A percentile compares a stretch with the other conserved stretches of the same genome.
Evolutionary conservation across 1,284 basidiomycete genomes (phyloP).

Genomic region (Polyporus tsugae): DNA sequence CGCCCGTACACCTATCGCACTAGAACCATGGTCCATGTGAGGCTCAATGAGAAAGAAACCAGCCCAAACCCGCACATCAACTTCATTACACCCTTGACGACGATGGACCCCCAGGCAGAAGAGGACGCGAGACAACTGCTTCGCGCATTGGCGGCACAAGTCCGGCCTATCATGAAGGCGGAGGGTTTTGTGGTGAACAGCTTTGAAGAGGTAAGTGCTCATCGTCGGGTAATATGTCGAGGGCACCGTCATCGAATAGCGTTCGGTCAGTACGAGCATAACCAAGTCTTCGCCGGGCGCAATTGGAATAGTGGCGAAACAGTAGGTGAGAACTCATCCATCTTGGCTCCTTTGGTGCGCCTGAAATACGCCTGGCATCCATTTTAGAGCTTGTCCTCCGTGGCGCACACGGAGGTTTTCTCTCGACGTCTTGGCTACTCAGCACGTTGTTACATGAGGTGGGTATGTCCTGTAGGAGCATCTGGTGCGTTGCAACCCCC

Average conservation of each 20-base stretch:
- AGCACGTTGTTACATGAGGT: conserved; percentile 87
- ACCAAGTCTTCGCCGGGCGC: conserved; percentile 77
- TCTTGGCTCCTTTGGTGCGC: background rate
- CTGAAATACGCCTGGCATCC: background rate
- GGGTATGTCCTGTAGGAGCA: conserved; percentile 25
- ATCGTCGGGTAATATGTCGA: background rate
- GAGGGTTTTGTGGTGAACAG: conserved; percentile 80
- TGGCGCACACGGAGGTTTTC: conserved; percentile 63
- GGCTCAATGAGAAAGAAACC: conserved; percentile 71
- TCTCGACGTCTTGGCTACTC: conserved; percentile 72
- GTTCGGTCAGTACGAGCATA: conserved; percentile 70
- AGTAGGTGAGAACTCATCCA: conserved; percentile 58
- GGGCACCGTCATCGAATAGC: background rate
- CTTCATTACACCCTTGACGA: conserved; percentile 72
- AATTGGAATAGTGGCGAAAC: conserved; percentile 86
- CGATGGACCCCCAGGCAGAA: conserved; percentile 47
- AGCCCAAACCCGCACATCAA: conserved; percentile 82
- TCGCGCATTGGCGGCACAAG: conserved; percentile 80
- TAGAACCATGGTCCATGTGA: conserved; percentile 69
- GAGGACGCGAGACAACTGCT: conserved; percentile 73
- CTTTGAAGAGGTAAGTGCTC: conserved; percentile 73
- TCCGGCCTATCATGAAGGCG: conserved; percentile 80
- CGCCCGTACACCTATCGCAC: background rate
- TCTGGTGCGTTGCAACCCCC: background rate
- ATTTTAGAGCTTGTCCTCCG: conserved; percentile 75